These are phyloP conservation scores for Gossypium turneri DNA, from an alignment of 345 rosid genomes.

Conservation along the genomic window DNA sequence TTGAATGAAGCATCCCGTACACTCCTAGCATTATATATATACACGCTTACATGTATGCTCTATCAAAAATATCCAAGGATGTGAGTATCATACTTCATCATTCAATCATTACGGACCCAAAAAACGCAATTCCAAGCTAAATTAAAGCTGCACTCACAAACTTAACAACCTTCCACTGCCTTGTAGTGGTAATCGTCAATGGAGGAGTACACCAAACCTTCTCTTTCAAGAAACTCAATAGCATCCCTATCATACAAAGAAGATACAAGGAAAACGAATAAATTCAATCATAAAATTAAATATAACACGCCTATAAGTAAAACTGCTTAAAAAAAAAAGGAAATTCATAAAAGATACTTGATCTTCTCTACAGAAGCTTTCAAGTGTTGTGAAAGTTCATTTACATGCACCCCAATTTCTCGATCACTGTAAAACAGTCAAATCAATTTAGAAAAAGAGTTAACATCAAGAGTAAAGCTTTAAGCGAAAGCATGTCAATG, in stretches of 20 bases:
- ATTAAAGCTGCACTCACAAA: neutral
- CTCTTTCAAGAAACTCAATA: slow-evolving; percentile 71
- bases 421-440: slow-evolving; percentile 46
- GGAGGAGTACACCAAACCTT: slow-evolving; percentile 88
- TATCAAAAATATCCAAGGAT: neutral
- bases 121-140: neutral
- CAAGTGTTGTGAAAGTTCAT: slow-evolving; percentile 69
- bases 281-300: neutral
- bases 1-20: neutral
- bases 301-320: neutral
- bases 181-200: slow-evolving; percentile 93
- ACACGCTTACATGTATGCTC: neutral
- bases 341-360: slow-evolving; percentile 40
- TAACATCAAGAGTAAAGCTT: neutral
- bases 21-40: neutral
- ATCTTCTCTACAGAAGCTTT: slow-evolving; percentile 74
- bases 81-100: neutral
- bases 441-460: neutral
- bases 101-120: neutral
- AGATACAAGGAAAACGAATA: neutral
- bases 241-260: slow-evolving; percentile 41
- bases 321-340: neutral
- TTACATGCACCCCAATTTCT: slow-evolving; percentile 75
- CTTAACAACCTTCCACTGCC: slow-evolving; percentile 49
- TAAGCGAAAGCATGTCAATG: neutral